Evolutionary conservation across 73 alveolate genomes (phyloP).

Genomic region (Halteria grandinella): DNA sequence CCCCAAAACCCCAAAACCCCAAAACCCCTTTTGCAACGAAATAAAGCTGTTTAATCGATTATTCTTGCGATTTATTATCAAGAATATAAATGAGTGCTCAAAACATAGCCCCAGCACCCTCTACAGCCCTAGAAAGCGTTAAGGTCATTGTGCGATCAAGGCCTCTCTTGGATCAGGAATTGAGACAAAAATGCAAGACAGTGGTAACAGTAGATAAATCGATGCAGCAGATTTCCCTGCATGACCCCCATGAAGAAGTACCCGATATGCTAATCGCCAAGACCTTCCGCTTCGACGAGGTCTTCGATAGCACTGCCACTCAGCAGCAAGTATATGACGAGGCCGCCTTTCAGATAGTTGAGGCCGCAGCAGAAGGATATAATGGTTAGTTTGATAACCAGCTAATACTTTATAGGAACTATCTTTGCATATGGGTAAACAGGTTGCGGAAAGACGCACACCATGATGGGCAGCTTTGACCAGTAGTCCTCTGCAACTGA

Average conservation of each 20-base stretch:
- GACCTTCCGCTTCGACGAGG: constrained; percentile 87
- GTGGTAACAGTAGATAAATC: constrained; percentile 73
- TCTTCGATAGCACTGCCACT: constrained; percentile 75
- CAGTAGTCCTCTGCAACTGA: too few species aligned
- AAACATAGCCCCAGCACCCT: too few species aligned
- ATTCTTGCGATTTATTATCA: too few species aligned
- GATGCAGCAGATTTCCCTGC: constrained; percentile 63
- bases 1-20: too few species aligned
- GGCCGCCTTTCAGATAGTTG: constrained; percentile 88
- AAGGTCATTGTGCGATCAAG: constrained; percentile 90
- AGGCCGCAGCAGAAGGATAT: constrained; percentile 94
- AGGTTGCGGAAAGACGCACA: constrained; percentile 98
- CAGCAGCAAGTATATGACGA: constrained; percentile 84
- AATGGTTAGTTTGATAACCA: constrained; percentile 76
- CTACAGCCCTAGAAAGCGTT: too few species aligned
- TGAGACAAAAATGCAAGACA: constrained; percentile 73
- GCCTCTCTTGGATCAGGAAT: constrained; percentile 83
- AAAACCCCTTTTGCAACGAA: too few species aligned
- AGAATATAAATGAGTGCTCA: too few species aligned
- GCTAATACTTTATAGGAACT: constrained; percentile 70
- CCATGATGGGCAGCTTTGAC: constrained; percentile 96
- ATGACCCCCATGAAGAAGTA: constrained; percentile 74
- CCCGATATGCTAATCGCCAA: constrained; percentile 60
- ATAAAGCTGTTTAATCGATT: too few species aligned
- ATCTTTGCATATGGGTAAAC: constrained; percentile 99